Evolutionary conservation across 768 basidiomycete genomes (phyloP).

Genomic region (Daedalea quercina): DNA sequence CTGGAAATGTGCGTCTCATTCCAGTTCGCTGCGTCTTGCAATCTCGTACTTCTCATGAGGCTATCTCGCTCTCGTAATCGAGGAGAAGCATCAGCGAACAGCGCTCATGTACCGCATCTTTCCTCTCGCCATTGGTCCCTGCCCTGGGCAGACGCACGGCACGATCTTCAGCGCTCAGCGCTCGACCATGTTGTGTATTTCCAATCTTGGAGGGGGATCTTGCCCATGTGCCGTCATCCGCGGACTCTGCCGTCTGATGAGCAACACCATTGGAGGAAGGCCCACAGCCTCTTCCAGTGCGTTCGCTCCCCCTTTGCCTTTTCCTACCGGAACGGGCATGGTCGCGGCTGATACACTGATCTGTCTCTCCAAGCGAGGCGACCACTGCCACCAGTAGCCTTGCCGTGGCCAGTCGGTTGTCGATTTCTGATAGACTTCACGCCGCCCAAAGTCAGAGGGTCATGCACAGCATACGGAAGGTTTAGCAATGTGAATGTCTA

Average conservation of each 20-base stretch:
- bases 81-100: background rate
- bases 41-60: no score
- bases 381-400: no score
- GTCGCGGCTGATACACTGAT: no score
- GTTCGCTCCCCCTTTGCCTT: background rate
- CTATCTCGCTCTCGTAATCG: no score
- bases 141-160: background rate
- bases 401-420: no score
- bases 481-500: no score
- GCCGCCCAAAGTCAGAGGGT: background rate
- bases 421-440: background rate
- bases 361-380: no score
- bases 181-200: background rate
- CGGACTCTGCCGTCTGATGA: background rate
- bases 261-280: background rate
- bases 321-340: background rate
- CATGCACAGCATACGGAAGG: no score
- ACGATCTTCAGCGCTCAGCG: background rate
- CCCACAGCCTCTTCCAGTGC: background rate
- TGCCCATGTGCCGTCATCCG: background rate
- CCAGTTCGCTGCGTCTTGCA: background rate
- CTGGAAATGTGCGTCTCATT: constrained; percentile 2
- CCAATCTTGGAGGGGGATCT: background rate
- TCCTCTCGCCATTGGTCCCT: background rate
- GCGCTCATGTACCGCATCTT: background rate